Base-by-base conservation (phyloP, 75 land plant species). In the Pinus taeda region DNA sequence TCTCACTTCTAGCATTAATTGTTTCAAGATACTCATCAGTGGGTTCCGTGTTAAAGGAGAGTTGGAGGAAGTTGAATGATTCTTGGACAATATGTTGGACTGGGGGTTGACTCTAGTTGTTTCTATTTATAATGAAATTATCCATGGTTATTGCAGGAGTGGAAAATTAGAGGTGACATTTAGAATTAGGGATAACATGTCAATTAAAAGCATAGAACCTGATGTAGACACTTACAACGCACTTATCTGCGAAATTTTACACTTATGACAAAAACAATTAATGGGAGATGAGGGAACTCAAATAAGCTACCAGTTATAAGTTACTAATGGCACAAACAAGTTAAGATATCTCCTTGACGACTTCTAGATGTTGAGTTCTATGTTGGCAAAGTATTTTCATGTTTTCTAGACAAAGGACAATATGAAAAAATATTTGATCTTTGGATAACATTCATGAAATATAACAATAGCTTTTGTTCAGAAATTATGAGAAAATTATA, bases 41-140 rank as follows among this genome's bases (percentile, higher is more conserved):
- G 85, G 87, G 37, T 58, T 86, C 24, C 86, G 83, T 75, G 67
- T 75, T 60, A 79, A 83, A 57, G 93, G 93, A 17, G 85, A 77
- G 74, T 57, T 66, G 57, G 71, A 71, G 71, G 86, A 82, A 76
- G 89, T 83, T 74, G 82, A 85, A 29, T 77, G 72, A 63, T 65
- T 91, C 77, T 75, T 89, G 49, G 76, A 69, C 69, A 76, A 57
- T 37, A 93, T 95, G 95, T 67, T 63, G 74, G 78, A 86, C 42
- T 81, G 77, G 77, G 98, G 90, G 37, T 74, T 90, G 3, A 65
- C 55, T 63, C 87, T 87, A 73, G 70, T 86, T 75, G 72, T 77
- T 57, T 80, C 78, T 59, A 83, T 82, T 33, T 80, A 80, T 33
- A 55, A 20, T 53, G 80, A 83, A 58, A 57, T 90, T 15, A 36